phyloP scores from a whole-genome alignment of 768 basidiomycete genomes.

The Hebeloma cylindrosporum region DNA sequence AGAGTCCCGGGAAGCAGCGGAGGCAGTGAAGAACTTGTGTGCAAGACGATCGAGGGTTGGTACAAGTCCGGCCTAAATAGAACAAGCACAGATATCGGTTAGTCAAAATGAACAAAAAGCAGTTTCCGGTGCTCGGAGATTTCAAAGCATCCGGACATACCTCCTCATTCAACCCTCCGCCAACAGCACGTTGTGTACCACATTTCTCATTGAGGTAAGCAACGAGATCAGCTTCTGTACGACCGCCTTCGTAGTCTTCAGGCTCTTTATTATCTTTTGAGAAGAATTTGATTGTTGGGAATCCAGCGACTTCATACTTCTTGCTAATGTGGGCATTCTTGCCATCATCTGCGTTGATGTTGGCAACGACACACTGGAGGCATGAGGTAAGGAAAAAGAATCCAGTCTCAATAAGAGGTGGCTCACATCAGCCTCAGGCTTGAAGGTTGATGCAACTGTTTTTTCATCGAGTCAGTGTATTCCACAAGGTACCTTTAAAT shows the following conservation, averaged over 20 bases:
- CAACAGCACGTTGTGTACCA: constrained; percentile 79
- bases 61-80: constrained; percentile 74
- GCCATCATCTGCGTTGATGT: constrained; percentile 86
- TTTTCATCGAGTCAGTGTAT: constrained; percentile 1
- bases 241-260: constrained; percentile 65
- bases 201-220: constrained; percentile 83
- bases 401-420: neutral
- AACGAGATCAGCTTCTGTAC: constrained; percentile 76
- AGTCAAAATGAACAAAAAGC: constrained; percentile 9
- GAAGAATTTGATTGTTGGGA: constrained; percentile 97
- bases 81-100: constrained; percentile 7
- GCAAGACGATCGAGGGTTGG: constrained; percentile 78
- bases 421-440: constrained; percentile 70
- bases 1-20: constrained; percentile 52
- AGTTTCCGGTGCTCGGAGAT: neutral
- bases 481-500: constrained; percentile 1
- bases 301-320: constrained; percentile 74
- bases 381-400: constrained; percentile 2
- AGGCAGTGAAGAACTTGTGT: constrained; percentile 66
- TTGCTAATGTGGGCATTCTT: constrained; percentile 69
- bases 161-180: constrained; percentile 75
- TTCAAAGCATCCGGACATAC: constrained; percentile 34
- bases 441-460: constrained; percentile 78
- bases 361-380: constrained; percentile 83
- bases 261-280: constrained; percentile 64